Base-by-base conservation (phyloP, 2,329 filamentous ascomycete genomes). In the Aureobasidium namibiae region DNA sequence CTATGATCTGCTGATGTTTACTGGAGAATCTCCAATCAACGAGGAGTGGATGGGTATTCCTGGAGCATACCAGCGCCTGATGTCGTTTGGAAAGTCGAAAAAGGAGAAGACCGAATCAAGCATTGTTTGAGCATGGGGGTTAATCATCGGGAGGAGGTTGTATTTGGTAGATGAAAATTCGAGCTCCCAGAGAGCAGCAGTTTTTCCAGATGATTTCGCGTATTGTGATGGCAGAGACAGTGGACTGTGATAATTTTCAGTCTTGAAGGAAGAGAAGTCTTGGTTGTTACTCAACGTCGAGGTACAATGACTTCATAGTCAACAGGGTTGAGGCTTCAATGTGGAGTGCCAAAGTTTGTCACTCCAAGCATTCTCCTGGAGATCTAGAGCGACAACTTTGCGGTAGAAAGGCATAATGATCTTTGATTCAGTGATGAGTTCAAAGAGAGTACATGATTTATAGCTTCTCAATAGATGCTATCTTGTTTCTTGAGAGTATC, bases 11-110 rank as follows among this genome's bases (percentile, higher is more conserved):
- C 82, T 88, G 68, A 75, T 90, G 39, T 90, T 85, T 68, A 87
- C 84, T 0, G 87, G 87, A 3, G 71, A 85, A n/a, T 87, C 81
- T 64, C 86, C 86, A 1, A 77, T 90, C 64, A 90, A 90, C 71
- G 84, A 79, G 0, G 85, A 85, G 0, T 85, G 77, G 72, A 69
- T 88, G 66, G 86, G 86, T 0, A 67, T 64, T 59, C 72, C 69
- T 8, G 64, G 65, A 13, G 62, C 68, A 61, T 58, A 31, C 52
- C 34, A 45, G 10, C 48, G 48, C 34, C 3, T 52, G 23, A 52
- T 29, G 33, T 52, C 48, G 48, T 39, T 52, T 34, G 48, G 33
- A 4, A 52, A 29, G 33, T 54, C 50, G 39, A 45, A 56, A 18
- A 56, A 56, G 39, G 52, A 56, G 14, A 56, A 56, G 52, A 23